Conservation (phyloP, 75 land plant genomes). For the Picea sitchensis region DNA sequence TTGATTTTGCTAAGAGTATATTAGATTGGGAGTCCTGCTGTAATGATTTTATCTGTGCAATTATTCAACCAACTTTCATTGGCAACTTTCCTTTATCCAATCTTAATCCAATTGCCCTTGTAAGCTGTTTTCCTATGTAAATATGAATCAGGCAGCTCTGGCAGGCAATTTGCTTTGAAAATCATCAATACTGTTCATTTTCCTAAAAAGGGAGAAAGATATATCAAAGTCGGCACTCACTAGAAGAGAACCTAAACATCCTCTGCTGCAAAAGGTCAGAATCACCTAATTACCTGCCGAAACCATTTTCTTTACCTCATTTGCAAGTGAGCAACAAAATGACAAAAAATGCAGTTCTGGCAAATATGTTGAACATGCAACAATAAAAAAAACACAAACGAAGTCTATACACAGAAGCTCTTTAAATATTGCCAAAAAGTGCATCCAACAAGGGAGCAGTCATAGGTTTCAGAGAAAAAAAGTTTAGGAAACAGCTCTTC, state of each 20-base stretch:
- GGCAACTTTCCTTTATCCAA: neutral
- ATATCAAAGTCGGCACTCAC: neutral
- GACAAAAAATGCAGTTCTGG: neutral
- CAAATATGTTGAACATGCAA: neutral
- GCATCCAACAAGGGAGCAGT: neutral
- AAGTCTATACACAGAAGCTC: neutral
- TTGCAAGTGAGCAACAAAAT: neutral
- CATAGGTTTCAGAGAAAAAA: neutral
- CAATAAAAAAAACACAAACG: conserved; percentile 2
- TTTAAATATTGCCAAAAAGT: no score
- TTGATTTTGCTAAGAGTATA: neutral
- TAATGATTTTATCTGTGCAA: neutral
- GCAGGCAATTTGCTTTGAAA: neutral
- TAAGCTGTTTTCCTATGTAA: neutral
- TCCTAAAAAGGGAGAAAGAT: neutral
- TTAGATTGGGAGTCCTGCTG: neutral
- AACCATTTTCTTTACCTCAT: neutral
- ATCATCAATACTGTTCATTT: neutral
- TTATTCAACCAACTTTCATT: neutral
- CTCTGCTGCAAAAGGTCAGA: neutral
- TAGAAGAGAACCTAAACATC: neutral
- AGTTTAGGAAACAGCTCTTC: neutral
- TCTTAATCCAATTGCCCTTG: neutral
- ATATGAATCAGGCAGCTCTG: neutral
- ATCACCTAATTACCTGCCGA: neutral